Evolutionary conservation across 108 stramenopile genomes (phyloP), one percentile per base, ranked within the genome.

Genomic region (Nannochloropsis gaditana): DNA sequence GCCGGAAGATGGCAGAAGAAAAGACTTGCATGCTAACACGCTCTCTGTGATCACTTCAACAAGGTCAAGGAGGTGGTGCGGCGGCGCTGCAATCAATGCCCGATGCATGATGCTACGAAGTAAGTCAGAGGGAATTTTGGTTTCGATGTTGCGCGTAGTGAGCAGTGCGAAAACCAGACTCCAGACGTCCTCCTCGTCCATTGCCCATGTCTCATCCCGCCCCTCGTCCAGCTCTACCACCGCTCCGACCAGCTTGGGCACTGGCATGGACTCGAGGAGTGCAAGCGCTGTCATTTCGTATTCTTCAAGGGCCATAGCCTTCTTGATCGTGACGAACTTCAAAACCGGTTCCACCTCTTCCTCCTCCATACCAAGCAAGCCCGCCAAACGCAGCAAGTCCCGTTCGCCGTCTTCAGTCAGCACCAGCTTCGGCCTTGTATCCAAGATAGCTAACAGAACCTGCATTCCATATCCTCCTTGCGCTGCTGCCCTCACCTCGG

Each of bases 401-500:
- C 59, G 15, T n/a, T 73, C 59, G 19, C 59, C 59, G n/a, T 73
- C 59, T n/a, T 73, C 59, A 15, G 59, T 73, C 59, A 73, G n/a
- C 59, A 73, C 59, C 59, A 73, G 6, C 59, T 73, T 73, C n/a
- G 59, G 59, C 59, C 59, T 73, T n/a, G 59, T 73, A 15, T 73
- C 59, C 59, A 73, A 73, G 59, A 73, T 73, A 4, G 59, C 59
- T 73, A 15, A n/a, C 59, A 73, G 59, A n/a, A 73, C 59, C 59
- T n/a, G 19, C 59, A 73, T 73, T n/a, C 59, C 59, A 73, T 73
- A 73, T 6, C 59, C 59, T n/a, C 59, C 59, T 2, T 73, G 15
- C 6, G 59, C 59, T n/a, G 59, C 59, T 6, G 4, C 59, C 59
- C 59, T 73, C 59, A 73, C 59, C 59, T 73, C 59, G 19, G n/a